Evolutionary conservation across 805 yeast species (phyloP), one percentile per base, ranked within the genome.

Genomic region (Nakazawaea laoshanensis): DNA sequence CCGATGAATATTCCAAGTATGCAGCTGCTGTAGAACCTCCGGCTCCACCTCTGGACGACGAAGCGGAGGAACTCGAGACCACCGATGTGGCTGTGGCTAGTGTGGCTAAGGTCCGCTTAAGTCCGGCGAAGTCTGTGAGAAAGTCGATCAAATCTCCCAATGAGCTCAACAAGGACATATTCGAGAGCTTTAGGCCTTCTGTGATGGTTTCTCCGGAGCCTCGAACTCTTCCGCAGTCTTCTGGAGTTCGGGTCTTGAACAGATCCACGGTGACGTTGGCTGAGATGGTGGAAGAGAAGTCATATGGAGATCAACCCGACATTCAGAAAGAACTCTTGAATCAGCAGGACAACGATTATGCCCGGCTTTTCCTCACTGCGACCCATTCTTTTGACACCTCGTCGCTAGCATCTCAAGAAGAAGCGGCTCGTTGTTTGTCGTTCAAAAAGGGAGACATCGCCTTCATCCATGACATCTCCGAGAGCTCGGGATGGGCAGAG

Each of bases 401-500:
- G 1, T 58, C 82, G 0, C 54, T 81, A 28, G 81, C 80, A 41
- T 64, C 77, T 8, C 68, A 67, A 29, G 71, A 77, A 18, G 89
- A 81, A 48, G 69, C 78, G 5, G 69, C 84, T 0, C 77, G 82
- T 26, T 83, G 94, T 50, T 59, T 83, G 7, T 76, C 87, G 0
- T 83, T 83, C 50, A 69, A 70, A 15, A 73, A 71, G 41, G 70
- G 72, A 41, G 92, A 80, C 44, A 57, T 78, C 30, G 88, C 85
- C 0, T 83, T 81, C 52, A 83, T 83, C 4, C 87, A 81, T 46
- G 70, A 82, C 6, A 71, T 81, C 15, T 92, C 82, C 50, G 78
- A 77, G 35, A 18, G 19, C 7, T 76, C 86, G 14, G 94, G 92
- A 0, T 83, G 94, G 94, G 89, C 88, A 39, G 94, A 83, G 51